phyloP scores from a whole-genome alignment of 768 basidiomycete genomes.

The Saitozyma podzolica region DNA sequence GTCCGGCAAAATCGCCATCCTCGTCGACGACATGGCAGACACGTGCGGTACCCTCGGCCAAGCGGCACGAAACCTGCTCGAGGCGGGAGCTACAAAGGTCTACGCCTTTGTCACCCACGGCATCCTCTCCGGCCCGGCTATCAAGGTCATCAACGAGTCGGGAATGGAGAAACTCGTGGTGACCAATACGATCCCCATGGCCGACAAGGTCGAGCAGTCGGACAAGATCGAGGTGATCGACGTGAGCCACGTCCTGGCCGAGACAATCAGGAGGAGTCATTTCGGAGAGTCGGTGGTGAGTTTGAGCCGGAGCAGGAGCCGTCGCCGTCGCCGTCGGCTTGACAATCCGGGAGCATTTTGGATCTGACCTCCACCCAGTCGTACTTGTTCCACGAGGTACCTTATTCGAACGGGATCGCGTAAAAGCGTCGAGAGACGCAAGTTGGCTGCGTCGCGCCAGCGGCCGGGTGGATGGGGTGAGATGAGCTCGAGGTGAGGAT shows the following conservation, averaged over 20 bases:
- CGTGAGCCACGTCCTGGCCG: constrained; percentile 85
- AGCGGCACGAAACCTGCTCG: constrained; percentile 79
- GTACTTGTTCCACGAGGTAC: constrained; percentile 53
- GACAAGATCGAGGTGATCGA: constrained; percentile 86
- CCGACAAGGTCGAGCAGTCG: constrained; percentile 60
- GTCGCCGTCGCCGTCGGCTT: not conserved
- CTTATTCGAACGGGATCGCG: constrained; percentile 33
- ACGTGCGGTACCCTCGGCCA: constrained; percentile 84
- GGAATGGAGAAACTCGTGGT: constrained; percentile 82
- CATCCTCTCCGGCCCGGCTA: constrained; percentile 38
- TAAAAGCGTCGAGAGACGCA: too few species aligned
- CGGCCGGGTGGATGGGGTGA: too few species aligned
- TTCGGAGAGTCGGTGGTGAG: constrained; percentile 53
- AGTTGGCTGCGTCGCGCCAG: too few species aligned
- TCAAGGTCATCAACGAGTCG: constrained; percentile 26
- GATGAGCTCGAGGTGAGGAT: too few species aligned
- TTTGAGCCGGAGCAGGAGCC: too few species aligned
- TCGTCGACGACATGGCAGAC: constrained; percentile 99
- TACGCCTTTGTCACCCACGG: constrained; percentile 92
- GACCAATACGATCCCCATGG: constrained; percentile 92
- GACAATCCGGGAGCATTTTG: not conserved
- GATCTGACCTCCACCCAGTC: constrained; percentile 31
- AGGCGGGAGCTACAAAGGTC: constrained; percentile 82
- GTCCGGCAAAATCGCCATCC: constrained; percentile 86
- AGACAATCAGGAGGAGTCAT: constrained; percentile 77